phyloP scores from a whole-genome alignment of 192 early-diverging fungal genomes.

The Coemansia erecta region DNA sequence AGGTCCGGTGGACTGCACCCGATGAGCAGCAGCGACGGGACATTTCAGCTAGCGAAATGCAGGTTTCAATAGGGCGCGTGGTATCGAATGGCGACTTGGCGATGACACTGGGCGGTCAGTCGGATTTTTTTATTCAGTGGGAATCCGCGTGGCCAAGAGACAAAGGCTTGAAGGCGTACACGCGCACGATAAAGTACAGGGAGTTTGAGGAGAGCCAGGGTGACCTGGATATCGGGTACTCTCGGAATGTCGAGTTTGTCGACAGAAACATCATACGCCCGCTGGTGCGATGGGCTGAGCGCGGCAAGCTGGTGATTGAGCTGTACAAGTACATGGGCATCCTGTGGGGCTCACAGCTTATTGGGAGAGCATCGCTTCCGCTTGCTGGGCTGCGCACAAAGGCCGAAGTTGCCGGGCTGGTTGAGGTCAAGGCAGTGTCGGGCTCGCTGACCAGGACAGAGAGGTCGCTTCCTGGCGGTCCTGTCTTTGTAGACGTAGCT shows the following conservation, averaged over 20 bases:
- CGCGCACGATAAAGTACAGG: conserved; percentile 30
- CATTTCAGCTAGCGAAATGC: conserved; percentile 40
- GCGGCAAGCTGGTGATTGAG: conserved; percentile 37
- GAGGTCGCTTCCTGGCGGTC: conserved; percentile 34
- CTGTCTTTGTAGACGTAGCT: conserved; percentile 38
- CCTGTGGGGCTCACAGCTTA: conserved; percentile 49
- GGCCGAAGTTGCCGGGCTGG: conserved; percentile 25
- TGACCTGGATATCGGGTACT: conserved; percentile 23
- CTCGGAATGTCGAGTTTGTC: conserved; percentile 29
- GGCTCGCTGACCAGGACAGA: conserved; percentile 16
- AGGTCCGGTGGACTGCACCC: conserved; percentile 34
- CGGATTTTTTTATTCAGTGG: conserved; percentile 48
- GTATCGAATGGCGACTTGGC: conserved; percentile 42
- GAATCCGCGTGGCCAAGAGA: conserved; percentile 43
- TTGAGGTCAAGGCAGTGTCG: conserved; percentile 27
- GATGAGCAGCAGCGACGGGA: conserved; percentile 42
- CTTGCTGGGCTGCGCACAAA: conserved; percentile 35
- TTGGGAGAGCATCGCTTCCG: conserved; percentile 40
- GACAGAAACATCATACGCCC: conserved; percentile 36
- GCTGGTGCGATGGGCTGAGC: conserved; percentile 38
- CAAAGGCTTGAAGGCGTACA: conserved; percentile 25
- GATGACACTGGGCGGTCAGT: conserved; percentile 30
- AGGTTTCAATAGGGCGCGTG: conserved; percentile 31
- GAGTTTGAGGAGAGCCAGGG: conserved; percentile 38
- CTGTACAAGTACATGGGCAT: conserved; percentile 49